A percentile compares a stretch with the other conserved stretches of the same genome.
These are phyloP conservation scores for Tephrocybe sp. DNA, from an alignment of 768 basidiomycete species.

Conservation along the genomic window DNA sequence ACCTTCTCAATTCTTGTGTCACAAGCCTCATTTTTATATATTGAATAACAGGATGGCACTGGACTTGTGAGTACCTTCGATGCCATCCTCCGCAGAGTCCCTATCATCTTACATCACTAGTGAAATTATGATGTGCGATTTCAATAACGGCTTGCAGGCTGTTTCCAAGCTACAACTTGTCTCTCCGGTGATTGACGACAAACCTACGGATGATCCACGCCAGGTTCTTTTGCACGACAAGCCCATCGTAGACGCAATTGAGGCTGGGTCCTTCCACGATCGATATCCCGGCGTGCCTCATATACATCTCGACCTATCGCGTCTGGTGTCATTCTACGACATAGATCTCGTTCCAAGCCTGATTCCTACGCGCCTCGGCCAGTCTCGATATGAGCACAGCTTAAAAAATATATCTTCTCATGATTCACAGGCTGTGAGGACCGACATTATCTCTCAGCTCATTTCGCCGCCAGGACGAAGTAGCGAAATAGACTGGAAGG, in stretches of 20 bases:
- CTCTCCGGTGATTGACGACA: not conserved
- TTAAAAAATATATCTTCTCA: constrained; percentile 20
- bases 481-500: constrained; percentile 34
- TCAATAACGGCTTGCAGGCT: constrained; percentile 35
- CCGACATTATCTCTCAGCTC: constrained; percentile 16
- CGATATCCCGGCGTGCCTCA: constrained; percentile 33
- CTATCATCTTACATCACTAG: constrained; percentile 20
- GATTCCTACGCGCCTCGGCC: constrained; percentile 16
- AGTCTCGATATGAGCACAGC: constrained; percentile 23
- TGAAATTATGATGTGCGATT: constrained; percentile 48
- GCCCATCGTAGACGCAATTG: constrained; percentile 2
- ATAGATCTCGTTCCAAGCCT: constrained; percentile 26
- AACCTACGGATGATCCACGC: not conserved
- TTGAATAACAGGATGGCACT: constrained; percentile 39
- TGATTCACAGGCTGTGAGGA: constrained; percentile 17
- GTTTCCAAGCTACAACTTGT: constrained; percentile 37
- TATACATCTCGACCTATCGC: constrained; percentile 29
- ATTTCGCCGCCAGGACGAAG: not conserved
- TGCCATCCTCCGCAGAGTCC: not conserved
- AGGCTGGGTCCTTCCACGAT: constrained; percentile 32
- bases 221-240: not conserved
- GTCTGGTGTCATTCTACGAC: constrained; percentile 35
- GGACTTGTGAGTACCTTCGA: constrained; percentile 37
- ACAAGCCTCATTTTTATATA: not conserved
- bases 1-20: not conserved